A percentile compares a stretch with the other conserved stretches of the same genome.
Evolutionary conservation across 2,329 filamentous ascomycete genomes (phyloP).

Genomic region (Sclerotinia subarctica): DNA sequence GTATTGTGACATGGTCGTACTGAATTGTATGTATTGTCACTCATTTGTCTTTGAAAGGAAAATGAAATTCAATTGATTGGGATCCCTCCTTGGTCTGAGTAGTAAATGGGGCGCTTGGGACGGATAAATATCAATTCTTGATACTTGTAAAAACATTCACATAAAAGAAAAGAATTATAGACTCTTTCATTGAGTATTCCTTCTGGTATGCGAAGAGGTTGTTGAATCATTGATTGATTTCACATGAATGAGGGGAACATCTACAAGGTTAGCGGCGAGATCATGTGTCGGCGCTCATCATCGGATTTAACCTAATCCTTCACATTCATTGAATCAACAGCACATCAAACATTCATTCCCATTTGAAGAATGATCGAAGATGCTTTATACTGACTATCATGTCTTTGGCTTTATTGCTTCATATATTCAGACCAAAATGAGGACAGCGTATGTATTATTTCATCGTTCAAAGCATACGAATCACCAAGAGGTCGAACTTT

Average conservation of each 20-base stretch:
- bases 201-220: background rate
- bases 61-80: background rate
- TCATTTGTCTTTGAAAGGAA: background rate
- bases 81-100: background rate
- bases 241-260: conserved; percentile 4
- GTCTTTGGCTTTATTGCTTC: background rate
- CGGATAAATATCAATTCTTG: background rate
- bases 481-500: background rate
- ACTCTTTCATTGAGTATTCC: background rate
- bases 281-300: background rate
- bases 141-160: background rate
- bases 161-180: background rate
- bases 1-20: background rate
- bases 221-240: background rate
- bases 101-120: background rate
- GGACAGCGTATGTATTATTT: background rate
- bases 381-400: conserved; percentile 5
- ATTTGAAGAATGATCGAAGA: background rate
- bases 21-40: background rate
- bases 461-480: conserved; percentile 6
- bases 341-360: background rate
- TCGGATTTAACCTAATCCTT: background rate
- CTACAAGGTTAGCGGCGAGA: background rate
- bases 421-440: background rate
- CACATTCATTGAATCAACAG: background rate